Base-by-base conservation (phyloP, 2,329 filamentous ascomycete species). In the Aspergillus chevalieri region DNA sequence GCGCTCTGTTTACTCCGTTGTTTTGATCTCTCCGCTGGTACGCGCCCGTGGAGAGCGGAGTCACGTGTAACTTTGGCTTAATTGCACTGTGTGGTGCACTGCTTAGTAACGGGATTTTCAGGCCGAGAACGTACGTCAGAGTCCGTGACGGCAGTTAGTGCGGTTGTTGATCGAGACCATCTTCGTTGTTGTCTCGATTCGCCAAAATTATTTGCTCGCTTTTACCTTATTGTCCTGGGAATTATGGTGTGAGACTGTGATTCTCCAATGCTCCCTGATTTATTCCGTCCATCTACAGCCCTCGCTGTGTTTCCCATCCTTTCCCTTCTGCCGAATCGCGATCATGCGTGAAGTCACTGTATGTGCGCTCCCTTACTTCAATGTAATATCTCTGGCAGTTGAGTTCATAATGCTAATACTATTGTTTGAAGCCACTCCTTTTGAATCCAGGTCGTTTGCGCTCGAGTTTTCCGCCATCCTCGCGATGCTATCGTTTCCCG, bases 311-410 rank as follows among this genome's bases (percentile, higher is more conserved):
- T 57, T 58, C 58, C 52, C 61, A 52, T 56, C 58, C 56, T 33
- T 57, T 58, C 52, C 48, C 44, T 30, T 51, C 43, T 21, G 30
- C 48, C 47, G 30, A 59, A 28, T 53, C 49, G 47, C 52, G 52
- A 58, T 51, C 24, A 64, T 68, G 65, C 64, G 60, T 55, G 57
- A 60, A 57, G 52, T 59, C 52, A 60, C 59, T 43, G 66, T 69
- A 63, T 57, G 62, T n/a, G 21, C 22, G 33, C 14, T 36, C 36
- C 41, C 30, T 17, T 19, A 7, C 30, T 28, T 17, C 28, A 47
- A 42, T 14, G n/a, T 6, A 14, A 43, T 15, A n/a, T 10, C 21
- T 21, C 15, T 30, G 9, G 30, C 8, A 9, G 26, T 26, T 30
- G 22, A 26, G 12, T 14, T 14, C 9, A 43, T 19, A 41, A 19